Percentiles rank a stretch among this genome's conserved stretches.
phyloP scores from a whole-genome alignment of 1,284 basidiomycete genomes.

The Albatrellus sp. region DNA sequence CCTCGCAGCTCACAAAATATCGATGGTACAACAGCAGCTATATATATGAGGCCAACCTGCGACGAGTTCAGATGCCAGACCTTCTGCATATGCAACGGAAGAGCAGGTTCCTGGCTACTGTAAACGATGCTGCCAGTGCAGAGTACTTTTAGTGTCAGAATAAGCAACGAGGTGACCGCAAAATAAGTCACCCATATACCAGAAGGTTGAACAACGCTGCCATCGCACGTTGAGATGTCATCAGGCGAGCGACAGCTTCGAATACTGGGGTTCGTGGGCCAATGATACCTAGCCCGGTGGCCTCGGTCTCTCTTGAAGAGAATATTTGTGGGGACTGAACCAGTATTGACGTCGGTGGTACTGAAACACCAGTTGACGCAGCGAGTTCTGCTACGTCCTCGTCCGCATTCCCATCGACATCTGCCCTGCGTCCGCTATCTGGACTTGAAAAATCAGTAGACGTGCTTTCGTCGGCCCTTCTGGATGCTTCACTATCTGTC shows the following conservation, averaged over 20 bases:
- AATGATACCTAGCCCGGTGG: too few relatives aligned
- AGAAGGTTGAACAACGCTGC: not conserved
- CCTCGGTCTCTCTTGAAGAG: not conserved
- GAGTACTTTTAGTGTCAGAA: not conserved
- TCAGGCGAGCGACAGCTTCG: not conserved
- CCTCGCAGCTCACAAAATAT: conserved; percentile 33
- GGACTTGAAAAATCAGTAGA: too few relatives aligned
- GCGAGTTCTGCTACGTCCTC: not conserved
- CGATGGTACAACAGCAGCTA: conserved; percentile 59
- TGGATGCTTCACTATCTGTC: conserved; percentile 6
- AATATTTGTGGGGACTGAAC: not conserved
- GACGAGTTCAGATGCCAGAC: conserved; percentile 49
- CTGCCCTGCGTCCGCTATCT: too few relatives aligned
- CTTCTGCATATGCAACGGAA: conserved; percentile 52
- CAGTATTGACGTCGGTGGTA: too few relatives aligned
- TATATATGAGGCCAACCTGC: conserved; percentile 59
- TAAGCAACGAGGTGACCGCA: not conserved
- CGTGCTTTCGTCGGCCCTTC: conserved; percentile 2
- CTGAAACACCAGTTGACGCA: too few relatives aligned
- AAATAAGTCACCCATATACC: not conserved
- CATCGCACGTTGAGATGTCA: not conserved
- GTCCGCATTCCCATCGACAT: not conserved
- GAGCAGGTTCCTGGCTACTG: conserved; percentile 46
- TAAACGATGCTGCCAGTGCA: conserved; percentile 31
- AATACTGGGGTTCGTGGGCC: not conserved